Base-by-base conservation (phyloP, 441 rosid genomes). In the Adansonia gregorii region DNA sequence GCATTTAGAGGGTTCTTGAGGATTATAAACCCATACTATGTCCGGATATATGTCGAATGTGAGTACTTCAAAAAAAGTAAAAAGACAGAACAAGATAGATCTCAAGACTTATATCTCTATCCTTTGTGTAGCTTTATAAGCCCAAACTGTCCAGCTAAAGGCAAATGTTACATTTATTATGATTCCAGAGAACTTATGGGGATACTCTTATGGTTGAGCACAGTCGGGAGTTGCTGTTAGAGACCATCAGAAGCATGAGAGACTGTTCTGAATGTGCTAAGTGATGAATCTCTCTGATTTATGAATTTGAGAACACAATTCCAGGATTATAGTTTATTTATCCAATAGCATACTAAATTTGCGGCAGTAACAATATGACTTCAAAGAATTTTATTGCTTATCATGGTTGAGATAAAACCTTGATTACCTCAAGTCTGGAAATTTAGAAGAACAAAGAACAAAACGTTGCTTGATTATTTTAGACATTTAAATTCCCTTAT, bases 191-290 rank as follows among this genome's bases (percentile, higher is more conserved):
- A 24, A 61, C 74, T 22, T 76, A 76, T 63, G 90, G 86, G 35
- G 83, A 78, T 67, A 74, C 31, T 22, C 83, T 82, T 14, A 59
- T 79, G 75, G 81, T 82, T 71, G 76, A 87, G 64, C 85, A 82
- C 78, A 82, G 82, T 8, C 87, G 75, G 66, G 83, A 89, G 14
- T 77, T 88, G 71, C 87, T 92, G 46, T 77, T 77, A 61, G 88
- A 92, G 77, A 89, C 88, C 49, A 81, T 94, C 80, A 83, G 77
- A 81, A 72, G 73, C 84, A 79, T 85, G 83, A 35, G 59, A 22
- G 55, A 49, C 41, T 14, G 41, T 19, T 2, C 10, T 46, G 56
- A 12, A 56, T 7, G 24, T 27, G 17, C 43, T 5, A 11, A 9
- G 39, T 22, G 14, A 61, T 61, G 43, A 61, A 17, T 27, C 22